These are phyloP conservation scores for Pythium myriotylum DNA, from an alignment of 352 stramenopile genomes.

Conservation along the genomic window DNA sequence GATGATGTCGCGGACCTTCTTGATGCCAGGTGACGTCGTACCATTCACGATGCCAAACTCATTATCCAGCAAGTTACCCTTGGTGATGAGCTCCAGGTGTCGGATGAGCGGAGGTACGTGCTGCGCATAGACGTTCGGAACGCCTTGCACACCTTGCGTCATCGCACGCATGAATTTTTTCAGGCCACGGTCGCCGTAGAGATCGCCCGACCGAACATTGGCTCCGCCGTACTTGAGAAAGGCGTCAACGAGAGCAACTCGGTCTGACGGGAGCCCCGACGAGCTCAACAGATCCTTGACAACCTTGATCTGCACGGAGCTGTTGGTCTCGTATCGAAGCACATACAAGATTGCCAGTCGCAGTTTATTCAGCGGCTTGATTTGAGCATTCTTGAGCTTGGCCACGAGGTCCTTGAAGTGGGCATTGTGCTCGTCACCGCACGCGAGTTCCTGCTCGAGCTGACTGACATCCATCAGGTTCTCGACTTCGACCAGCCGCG, in stretches of 20 bases:
- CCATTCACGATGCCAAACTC: conserved; percentile 97
- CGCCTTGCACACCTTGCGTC: conserved; percentile 94
- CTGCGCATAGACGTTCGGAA: conserved; percentile 99
- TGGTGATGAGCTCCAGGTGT: conserved; percentile 87
- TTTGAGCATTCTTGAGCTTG: conserved; percentile 81
- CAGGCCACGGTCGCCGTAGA: conserved; percentile 82
- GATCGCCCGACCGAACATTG: conserved; percentile 63
- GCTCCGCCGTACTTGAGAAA: conserved; percentile 78
- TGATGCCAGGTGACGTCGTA: conserved; percentile 94
- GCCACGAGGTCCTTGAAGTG: conserved; percentile 84
- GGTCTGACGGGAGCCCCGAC: conserved; percentile 44
- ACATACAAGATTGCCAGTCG: conserved; percentile 98
- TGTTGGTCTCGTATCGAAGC: conserved; percentile 96
- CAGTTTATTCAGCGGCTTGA: conserved; percentile 97
- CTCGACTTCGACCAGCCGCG: conserved; percentile 96
- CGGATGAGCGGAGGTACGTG: conserved; percentile 97
- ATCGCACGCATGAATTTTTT: conserved; percentile 91
- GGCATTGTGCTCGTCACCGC: conserved; percentile 77
- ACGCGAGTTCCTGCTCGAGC: conserved; percentile 94
- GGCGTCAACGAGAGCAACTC: conserved; percentile 59
- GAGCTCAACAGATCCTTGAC: conserved; percentile 71
- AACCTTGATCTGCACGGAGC: conserved; percentile 77
- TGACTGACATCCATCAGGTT: conserved; percentile 98
- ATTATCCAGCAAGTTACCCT: conserved; percentile 74
- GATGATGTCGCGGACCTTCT: conserved; percentile 96